Percentiles rank a stretch among this genome's conserved stretches.
phyloP scores from a whole-genome alignment of 176 grass and related monocot genomes.

The Hordeum marinum region DNA sequence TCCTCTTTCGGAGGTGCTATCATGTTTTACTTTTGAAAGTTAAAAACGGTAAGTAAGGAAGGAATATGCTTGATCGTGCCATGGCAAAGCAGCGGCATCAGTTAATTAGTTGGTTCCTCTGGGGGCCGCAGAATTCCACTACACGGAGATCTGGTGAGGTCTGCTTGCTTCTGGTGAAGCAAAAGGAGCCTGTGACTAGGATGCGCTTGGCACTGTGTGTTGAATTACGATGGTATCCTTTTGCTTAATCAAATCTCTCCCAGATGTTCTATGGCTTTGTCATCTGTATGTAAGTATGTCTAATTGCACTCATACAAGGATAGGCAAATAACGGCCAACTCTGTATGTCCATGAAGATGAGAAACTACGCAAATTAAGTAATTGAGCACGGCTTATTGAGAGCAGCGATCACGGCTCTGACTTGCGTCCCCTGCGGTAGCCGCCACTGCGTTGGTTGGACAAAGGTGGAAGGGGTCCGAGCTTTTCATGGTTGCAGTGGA shows the following conservation, averaged over 20 bases:
- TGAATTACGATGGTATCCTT: neutral
- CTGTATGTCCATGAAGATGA: neutral
- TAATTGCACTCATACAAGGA: neutral
- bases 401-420: neutral
- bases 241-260: neutral
- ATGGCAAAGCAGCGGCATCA: neutral
- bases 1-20: neutral
- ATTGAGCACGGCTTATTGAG: neutral
- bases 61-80: slow-evolving; percentile 10
- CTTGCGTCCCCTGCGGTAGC: neutral
- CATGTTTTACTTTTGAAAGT: slow-evolving; percentile 2
- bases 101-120: slow-evolving; percentile 11
- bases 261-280: neutral
- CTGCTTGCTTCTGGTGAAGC: neutral
- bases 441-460: neutral
- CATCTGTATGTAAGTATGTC: neutral
- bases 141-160: neutral
- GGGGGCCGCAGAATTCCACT: slow-evolving; percentile 1
- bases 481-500: neutral
- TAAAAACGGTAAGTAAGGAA: neutral
- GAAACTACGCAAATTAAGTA: neutral
- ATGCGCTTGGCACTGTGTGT: neutral
- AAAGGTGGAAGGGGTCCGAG: neutral
- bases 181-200: neutral
- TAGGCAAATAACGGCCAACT: neutral